Base-by-base conservation (phyloP, 1,284 basidiomycete genomes). In the Ustilago xerochloae region DNA sequence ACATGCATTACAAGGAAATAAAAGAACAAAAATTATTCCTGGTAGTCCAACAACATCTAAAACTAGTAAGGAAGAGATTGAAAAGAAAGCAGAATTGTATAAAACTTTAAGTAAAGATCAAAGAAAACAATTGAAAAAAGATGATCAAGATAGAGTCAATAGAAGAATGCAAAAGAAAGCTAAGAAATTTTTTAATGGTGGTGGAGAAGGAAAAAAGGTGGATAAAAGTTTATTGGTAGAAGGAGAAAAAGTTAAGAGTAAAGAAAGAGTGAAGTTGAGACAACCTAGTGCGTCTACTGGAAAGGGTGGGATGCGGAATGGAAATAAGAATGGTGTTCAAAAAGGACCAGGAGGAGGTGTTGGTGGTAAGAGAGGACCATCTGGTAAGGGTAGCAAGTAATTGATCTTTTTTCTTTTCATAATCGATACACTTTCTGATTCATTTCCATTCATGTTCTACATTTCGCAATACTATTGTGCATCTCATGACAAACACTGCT, bases 111-210 rank as follows among this genome's bases (percentile, higher is more conserved):
- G 56, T 47, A 80, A 82, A 52, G 70, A 81, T 46, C 75, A 82
- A 54, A 77, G 81, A 32, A 54, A 63, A 9, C 64, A 65, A 35
- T 52, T 71, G 43, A 84, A 84, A 66, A 75, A 75, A 51, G 61
- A 62, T 49, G 83, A 84, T 49, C 51, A 66, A 2, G 78, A 76
- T 3, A 54, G 83, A 1, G 71, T 75, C 51, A 74, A 76, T 8
- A 67, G 76, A 8, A 55, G 83, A 2, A 50, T 80, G 67, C 74
- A 72, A 24, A 84, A 84, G 80, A 83, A 83, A 74, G 64, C 68
- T 24, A 70, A 58, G 33, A 81, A 81, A 60, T 33, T 56, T 9
- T 48, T 51, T 18, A 61, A n/a, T 18, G 32, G 50, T 2, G 63
- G 59, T 29, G 35, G 39, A 20, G 16, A 33, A 1, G 35, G 33